Conservation (phyloP, 2,329 filamentous ascomycete genomes). For the Cladosporium sp. region DNA sequence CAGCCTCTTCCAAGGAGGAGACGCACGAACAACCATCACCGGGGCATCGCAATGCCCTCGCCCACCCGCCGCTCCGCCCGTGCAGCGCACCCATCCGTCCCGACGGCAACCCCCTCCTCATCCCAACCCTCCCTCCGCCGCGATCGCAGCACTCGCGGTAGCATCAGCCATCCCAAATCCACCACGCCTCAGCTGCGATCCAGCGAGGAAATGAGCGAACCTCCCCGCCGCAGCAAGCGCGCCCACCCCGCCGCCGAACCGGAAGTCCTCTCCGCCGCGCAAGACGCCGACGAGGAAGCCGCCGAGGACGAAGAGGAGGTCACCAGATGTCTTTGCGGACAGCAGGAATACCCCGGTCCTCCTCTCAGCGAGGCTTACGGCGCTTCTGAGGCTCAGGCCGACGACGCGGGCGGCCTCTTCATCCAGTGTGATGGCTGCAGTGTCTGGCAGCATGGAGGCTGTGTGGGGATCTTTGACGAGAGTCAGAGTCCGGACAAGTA, state of each 20-base stretch:
- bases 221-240: conserved; percentile 75
- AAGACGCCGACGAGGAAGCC: conserved; percentile 50
- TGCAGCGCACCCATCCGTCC: conserved; percentile 55
- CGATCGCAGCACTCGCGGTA: conserved; percentile 69
- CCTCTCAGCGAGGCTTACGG: conserved; percentile 51
- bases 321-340: conserved; percentile 91
- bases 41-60: conserved; percentile 24
- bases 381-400: conserved; percentile 55
- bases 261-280: conserved; percentile 36
- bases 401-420: conserved; percentile 91
- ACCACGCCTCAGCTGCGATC: conserved; percentile 69
- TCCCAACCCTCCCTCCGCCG: conserved; percentile 56
- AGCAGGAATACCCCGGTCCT: conserved; percentile 88
- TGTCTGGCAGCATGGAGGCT: conserved; percentile 98
- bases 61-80: conserved; percentile 75
- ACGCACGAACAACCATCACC: neutral
- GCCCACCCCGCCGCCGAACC: conserved; percentile 64
- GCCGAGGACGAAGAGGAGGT: conserved; percentile 68
- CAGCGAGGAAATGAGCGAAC: conserved; percentile 63
- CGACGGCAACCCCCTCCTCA: conserved; percentile 72
- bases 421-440: conserved; percentile 98
- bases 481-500: conserved; percentile 92
- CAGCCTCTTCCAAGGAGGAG: neutral
- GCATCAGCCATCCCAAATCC: conserved; percentile 71
- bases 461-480: conserved; percentile 94